Conservation (phyloP, 371 early-diverging fungal species). For the Mucor plumbeus region DNA sequence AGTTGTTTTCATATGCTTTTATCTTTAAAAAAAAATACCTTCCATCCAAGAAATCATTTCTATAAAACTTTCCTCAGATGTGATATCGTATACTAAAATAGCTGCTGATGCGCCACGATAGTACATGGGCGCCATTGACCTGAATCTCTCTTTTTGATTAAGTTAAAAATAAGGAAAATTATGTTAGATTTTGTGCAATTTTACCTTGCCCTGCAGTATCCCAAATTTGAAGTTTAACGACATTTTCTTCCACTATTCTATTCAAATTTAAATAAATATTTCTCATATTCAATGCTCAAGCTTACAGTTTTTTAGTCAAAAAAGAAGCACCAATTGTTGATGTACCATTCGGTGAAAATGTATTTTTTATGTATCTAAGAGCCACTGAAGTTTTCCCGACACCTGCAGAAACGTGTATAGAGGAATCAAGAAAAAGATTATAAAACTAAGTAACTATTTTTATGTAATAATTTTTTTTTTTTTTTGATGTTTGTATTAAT, state of each 20-base stretch:
- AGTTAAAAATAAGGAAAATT: constrained; percentile 41
- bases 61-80: constrained; percentile 60
- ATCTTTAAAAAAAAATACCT: constrained; percentile 29
- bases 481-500: not conserved
- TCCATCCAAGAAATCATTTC: constrained; percentile 74
- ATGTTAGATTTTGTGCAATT: not conserved
- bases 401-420: constrained; percentile 32
- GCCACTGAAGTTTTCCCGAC: constrained; percentile 80
- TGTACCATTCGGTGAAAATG: constrained; percentile 70
- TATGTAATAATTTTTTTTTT: not conserved
- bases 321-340: constrained; percentile 79
- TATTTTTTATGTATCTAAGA: constrained; percentile 70
- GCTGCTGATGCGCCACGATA: constrained; percentile 70
- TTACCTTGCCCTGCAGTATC: constrained; percentile 33
- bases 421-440: not conserved
- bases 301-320: constrained; percentile 68
- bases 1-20: too few species aligned
- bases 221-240: constrained; percentile 52
- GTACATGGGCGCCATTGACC: constrained; percentile 73
- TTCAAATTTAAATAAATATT: not conserved
- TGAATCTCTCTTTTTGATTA: constrained; percentile 48
- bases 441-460: not conserved
- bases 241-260: constrained; percentile 52
- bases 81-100: constrained; percentile 63
- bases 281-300: not conserved